A percentile compares a stretch with the other conserved stretches of the same genome.
Conservation (phyloP, 495 filamentous ascomycete genomes). For the Penicilliopsis zonata region DNA sequence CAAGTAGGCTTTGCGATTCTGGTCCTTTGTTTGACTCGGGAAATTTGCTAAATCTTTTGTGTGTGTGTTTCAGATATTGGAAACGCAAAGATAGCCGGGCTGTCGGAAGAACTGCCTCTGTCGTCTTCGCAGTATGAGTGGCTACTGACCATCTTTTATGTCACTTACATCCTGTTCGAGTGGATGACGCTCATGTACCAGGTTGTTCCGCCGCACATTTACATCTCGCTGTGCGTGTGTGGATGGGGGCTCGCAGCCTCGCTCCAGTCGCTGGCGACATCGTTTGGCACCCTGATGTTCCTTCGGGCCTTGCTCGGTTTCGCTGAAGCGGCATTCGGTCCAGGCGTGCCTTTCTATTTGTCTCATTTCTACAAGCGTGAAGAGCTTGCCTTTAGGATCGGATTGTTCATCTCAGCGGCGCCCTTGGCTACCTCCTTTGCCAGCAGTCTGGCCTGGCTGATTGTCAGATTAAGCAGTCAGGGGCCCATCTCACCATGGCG, state of each 20-base stretch:
- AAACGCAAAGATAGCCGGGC: conserved; percentile 65
- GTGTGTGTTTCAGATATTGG: conserved; percentile 48
- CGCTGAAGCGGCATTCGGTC: conserved; percentile 49
- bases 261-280: conserved; percentile 54
- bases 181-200: conserved; percentile 56
- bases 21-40: neutral
- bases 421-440: conserved; percentile 59
- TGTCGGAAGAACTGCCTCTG: conserved; percentile 51
- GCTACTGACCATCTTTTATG: conserved; percentile 56
- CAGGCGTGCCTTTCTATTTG: conserved; percentile 50
- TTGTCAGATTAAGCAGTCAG: conserved; percentile 34
- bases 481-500: conserved; percentile 48
- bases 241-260: conserved; percentile 52
- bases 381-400: conserved; percentile 49
- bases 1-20: conserved; percentile 39
- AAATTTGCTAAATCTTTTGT: neutral
- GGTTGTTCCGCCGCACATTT: conserved; percentile 44
- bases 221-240: conserved; percentile 35
- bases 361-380: conserved; percentile 50
- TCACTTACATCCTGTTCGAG: conserved; percentile 66
- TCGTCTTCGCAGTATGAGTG: conserved; percentile 49
- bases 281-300: conserved; percentile 30
- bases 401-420: conserved; percentile 50
- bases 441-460: conserved; percentile 48
- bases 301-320: conserved; percentile 43